Evolutionary conservation across 176 grass and related monocot genomes (phyloP).

Genomic region (Raddia distichophylla): DNA sequence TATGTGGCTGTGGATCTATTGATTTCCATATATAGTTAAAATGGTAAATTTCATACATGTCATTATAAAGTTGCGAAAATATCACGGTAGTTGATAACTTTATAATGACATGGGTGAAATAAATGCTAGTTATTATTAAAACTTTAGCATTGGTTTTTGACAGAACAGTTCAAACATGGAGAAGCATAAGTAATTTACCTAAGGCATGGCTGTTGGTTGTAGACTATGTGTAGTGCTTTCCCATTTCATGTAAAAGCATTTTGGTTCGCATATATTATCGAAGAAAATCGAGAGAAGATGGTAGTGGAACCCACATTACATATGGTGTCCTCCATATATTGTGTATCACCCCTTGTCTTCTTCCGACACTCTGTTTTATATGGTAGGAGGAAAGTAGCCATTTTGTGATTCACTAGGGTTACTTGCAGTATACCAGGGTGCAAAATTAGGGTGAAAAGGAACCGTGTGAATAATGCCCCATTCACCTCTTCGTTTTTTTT

Average conservation of each 20-base stretch:
- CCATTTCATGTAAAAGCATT: constrained; percentile 6
- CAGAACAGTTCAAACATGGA: neutral
- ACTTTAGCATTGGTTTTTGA: no score
- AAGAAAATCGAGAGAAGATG: neutral
- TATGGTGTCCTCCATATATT: neutral
- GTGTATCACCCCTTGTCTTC: neutral
- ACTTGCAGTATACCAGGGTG: neutral
- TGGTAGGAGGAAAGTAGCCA: neutral
- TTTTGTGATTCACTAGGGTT: constrained; percentile 12
- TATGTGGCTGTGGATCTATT: neutral
- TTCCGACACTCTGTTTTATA: neutral
- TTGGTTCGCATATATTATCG: neutral
- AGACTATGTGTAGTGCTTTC: constrained; percentile 6
- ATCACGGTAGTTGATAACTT: no score
- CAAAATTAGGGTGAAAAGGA: constrained; percentile 11
- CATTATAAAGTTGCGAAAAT: no score
- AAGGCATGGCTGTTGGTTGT: neutral
- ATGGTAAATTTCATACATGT: no score
- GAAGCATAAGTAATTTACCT: neutral
- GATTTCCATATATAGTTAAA: neutral
- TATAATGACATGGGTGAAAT: no score
- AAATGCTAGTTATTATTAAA: no score
- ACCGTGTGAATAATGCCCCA: neutral
- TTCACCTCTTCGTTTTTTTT: neutral
- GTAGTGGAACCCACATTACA: neutral